Evolutionary conservation across 495 filamentous ascomycete genomes (phyloP).

Genomic region (Poronia punctata): DNA sequence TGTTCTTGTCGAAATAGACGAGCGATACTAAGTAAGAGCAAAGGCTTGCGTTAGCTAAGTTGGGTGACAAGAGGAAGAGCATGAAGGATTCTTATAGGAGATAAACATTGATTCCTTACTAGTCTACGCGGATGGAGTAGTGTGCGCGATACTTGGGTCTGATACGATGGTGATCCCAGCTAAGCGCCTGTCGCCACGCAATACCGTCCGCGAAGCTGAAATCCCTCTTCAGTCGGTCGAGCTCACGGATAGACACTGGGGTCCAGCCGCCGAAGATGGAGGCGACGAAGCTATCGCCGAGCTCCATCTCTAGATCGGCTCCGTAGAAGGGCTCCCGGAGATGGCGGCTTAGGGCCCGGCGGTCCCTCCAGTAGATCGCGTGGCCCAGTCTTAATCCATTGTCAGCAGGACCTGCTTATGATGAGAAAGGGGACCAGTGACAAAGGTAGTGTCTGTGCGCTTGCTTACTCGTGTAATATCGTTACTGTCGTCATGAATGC

Average conservation of each 20-base stretch:
- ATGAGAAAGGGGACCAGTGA: neutral
- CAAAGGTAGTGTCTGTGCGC: neutral
- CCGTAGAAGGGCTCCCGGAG: slow-evolving; percentile 35
- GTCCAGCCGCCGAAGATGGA: slow-evolving; percentile 34
- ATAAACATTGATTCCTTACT: slow-evolving; percentile 17
- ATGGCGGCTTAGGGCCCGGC: slow-evolving; percentile 23
- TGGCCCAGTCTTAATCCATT: slow-evolving; percentile 26
- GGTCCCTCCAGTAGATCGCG: slow-evolving; percentile 33
- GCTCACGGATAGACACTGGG: slow-evolving; percentile 24
- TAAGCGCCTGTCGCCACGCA: slow-evolving; percentile 31
- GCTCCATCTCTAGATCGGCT: slow-evolving; percentile 34
- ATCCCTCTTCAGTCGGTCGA: slow-evolving; percentile 1
- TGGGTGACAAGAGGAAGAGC: neutral
- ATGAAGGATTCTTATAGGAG: neutral
- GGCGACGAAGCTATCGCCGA: slow-evolving; percentile 33
- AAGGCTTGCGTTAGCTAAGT: neutral
- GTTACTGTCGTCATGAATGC: slow-evolving; percentile 35
- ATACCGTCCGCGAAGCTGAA: slow-evolving; percentile 27
- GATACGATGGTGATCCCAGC: slow-evolving; percentile 26
- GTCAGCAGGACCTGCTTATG: slow-evolving; percentile 5
- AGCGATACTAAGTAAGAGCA: slow-evolving; percentile 16
- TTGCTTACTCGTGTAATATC: slow-evolving; percentile 33
- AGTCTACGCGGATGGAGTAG: slow-evolving; percentile 30
- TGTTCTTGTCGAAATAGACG: slow-evolving; percentile 16
- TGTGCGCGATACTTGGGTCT: slow-evolving; percentile 30